Percentiles rank a stretch among this genome's conserved stretches.
These are phyloP conservation scores for Sungouiozyma intestinalis DNA, from an alignment of 805 yeast species.

Conservation along the genomic window DNA sequence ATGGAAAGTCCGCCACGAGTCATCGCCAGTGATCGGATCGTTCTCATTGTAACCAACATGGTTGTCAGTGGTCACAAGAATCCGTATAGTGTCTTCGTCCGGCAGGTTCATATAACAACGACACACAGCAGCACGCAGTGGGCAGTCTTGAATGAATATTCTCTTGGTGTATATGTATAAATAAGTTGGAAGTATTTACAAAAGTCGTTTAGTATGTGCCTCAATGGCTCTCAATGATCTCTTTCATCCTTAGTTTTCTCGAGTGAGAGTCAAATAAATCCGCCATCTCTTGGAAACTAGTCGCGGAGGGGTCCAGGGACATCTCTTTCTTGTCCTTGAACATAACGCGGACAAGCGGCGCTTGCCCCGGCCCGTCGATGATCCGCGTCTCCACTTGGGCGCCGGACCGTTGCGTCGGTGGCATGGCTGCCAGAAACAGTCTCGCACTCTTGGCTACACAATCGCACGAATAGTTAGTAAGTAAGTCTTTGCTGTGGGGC, in stretches of 20 bases:
- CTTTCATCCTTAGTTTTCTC: constrained; percentile 63
- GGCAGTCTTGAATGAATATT: too few species aligned
- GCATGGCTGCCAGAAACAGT: constrained; percentile 66
- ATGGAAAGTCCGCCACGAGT: constrained; percentile 77
- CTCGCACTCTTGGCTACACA: constrained; percentile 62
- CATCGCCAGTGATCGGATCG: constrained; percentile 85
- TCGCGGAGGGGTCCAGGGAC: constrained; percentile 51
- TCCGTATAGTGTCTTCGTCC: constrained; percentile 51
- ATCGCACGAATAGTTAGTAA: not conserved
- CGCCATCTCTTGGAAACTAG: constrained; percentile 50
- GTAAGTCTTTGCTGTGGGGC: not conserved
- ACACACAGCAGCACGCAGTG: too few species aligned
- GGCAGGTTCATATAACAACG: constrained; percentile 26
- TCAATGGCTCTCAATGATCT: constrained; percentile 42
- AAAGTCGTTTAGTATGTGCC: not conserved
- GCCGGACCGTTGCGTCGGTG: constrained; percentile 61
- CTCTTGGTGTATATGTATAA: too few species aligned
- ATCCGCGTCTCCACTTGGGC: constrained; percentile 52
- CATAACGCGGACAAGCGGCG: constrained; percentile 67
- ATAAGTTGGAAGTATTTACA: not conserved
- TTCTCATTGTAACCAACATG: constrained; percentile 90
- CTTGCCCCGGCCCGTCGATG: constrained; percentile 36
- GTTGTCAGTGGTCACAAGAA: constrained; percentile 85
- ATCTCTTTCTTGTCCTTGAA: constrained; percentile 71
- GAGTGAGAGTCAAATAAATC: constrained; percentile 73